phyloP scores from a whole-genome alignment of 106 monocot genomes.

The Acorus gramineus region DNA sequence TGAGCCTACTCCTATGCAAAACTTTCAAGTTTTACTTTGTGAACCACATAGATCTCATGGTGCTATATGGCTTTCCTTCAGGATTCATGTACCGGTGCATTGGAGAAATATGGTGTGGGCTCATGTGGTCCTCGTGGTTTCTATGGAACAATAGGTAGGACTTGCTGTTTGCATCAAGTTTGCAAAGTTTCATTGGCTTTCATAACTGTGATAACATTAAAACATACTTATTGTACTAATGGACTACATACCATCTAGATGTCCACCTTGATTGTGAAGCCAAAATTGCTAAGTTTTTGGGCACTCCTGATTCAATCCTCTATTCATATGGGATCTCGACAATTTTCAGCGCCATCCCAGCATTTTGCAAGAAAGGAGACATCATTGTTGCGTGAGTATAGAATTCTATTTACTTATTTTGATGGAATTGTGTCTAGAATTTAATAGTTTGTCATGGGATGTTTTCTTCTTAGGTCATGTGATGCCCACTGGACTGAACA shows the following conservation, averaged over 20 bases:
- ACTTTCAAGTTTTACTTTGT: constrained; percentile 2
- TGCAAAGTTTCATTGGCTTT: neutral
- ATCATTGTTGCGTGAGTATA: constrained; percentile 89
- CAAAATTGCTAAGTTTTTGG: constrained; percentile 86
- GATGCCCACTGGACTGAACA: too few species aligned
- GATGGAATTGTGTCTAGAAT: too few species aligned
- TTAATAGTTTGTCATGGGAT: too few species aligned
- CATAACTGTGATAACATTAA: too few species aligned
- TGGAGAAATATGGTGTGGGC: constrained; percentile 99
- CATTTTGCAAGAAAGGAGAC: constrained; percentile 98
- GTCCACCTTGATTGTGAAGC: constrained; percentile 96
- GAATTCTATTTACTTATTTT: too few species aligned
- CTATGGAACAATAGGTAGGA: constrained; percentile 88
- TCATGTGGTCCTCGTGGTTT: constrained; percentile 96
- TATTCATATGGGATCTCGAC: constrained; percentile 99
- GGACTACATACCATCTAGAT: constrained; percentile 38
- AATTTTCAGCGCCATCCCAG: constrained; percentile 98
- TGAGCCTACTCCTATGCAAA: constrained; percentile 16
- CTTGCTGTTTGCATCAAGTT: neutral
- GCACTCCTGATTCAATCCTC: constrained; percentile 89
- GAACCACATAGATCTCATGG: neutral
- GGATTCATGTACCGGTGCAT: constrained; percentile 76
- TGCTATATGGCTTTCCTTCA: constrained; percentile 6
- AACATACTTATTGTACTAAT: neutral
- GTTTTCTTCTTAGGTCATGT: too few species aligned